Evolutionary conservation across 2,329 filamentous ascomycete species (phyloP), one percentile per base, ranked within the genome.

Genomic region (Cryphonectria naterciae): DNA sequence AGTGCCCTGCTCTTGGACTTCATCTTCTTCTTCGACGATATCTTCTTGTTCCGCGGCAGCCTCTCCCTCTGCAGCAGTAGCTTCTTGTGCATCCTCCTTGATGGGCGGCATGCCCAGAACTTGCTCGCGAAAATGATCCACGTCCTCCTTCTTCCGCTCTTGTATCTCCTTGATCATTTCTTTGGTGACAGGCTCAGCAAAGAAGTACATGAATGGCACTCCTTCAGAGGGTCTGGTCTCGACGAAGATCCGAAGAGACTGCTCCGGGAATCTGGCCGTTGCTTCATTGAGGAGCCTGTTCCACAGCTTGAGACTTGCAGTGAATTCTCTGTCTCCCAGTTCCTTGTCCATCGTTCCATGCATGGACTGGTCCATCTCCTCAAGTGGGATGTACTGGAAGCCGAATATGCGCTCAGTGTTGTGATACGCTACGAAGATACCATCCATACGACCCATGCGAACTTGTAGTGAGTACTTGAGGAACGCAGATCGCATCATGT

Each of bases 401-500:
- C 96, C 96, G 78, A 99, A 99, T 65, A 99, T 97, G 69, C 95
- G 92, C 80, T 95, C 87, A 2, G 94, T 93, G 79, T 99, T 99
- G 84, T 99, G 96, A 79, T 91, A 99, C 2, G 96, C 96, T 32
- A 98, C 93, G 78, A 98, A 99, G 65, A 98, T 98, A 68, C 96
- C 96, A 78, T 99, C 95, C 97, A 99, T 99, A 65, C 95, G 91
- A 25, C 97, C 96, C 89, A 99, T 97, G 61, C 96, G 93, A 39
- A 95, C 97, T 81, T 99, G 96, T 41, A 99, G 85, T 13, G 95
- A 97, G 80, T 99, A 99, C 78, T 99, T 99, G 69, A 99, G 84
- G 82, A 99, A 95, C 0, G 95, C 96, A 1, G 95, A 89, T 68
- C 97, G 89, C 72, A 97, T 95, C 94, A 99, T 97, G 80, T 99